A percentile compares a stretch with the other conserved stretches of the same genome.
phyloP scores from a whole-genome alignment of 2,329 filamentous ascomycete species.

The Cercospora sp. region DNA sequence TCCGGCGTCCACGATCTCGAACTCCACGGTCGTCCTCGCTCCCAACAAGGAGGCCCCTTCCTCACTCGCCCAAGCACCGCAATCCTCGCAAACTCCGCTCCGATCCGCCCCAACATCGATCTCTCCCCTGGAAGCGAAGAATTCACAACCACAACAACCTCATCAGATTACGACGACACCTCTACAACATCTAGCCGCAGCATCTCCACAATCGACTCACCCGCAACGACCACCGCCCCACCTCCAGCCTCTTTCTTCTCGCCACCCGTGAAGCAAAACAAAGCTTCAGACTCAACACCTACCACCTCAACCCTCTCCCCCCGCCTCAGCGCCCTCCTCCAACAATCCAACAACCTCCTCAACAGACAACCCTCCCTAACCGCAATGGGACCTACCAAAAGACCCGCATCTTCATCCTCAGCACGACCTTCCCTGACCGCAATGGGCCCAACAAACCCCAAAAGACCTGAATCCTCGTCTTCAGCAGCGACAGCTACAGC shows the following conservation, averaged over 20 bases:
- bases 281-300: not conserved
- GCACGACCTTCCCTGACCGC: not conserved
- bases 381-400: not conserved
- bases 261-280: not conserved
- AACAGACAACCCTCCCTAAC: not conserved
- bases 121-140: not conserved
- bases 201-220: not conserved
- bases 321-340: not conserved
- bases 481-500: not conserved
- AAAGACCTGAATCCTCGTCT: not conserved
- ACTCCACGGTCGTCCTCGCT: constrained; percentile 13
- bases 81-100: not conserved
- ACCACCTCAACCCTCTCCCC: not conserved
- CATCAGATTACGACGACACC: not conserved
- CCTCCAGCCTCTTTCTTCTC: not conserved
- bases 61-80: not conserved
- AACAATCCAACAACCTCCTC: not conserved
- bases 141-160: not conserved
- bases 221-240: not conserved
- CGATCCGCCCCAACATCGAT: not conserved
- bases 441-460: not conserved
- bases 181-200: constrained; percentile 2
- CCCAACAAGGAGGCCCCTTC: not conserved
- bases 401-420: not conserved
- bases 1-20: constrained; percentile 14